These are phyloP conservation scores for Fusarium sp. DNA, from an alignment of 2,329 filamentous ascomycete genomes.

Conservation along the genomic window DNA sequence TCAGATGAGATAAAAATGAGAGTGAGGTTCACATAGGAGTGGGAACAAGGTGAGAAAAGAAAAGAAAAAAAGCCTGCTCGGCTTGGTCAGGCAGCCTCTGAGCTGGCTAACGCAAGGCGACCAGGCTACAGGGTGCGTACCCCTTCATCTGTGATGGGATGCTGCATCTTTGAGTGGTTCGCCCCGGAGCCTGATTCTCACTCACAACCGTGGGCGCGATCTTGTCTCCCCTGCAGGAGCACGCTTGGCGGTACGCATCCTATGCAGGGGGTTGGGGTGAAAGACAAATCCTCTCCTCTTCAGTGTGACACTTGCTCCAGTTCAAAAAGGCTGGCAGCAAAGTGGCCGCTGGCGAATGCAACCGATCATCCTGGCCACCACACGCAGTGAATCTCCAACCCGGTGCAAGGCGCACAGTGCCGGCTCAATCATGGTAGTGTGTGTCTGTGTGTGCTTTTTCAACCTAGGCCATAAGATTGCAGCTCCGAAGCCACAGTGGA, in stretches of 20 bases:
- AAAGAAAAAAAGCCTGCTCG: background rate
- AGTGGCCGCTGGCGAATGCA: background rate
- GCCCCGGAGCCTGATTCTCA: background rate
- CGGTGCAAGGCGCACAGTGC: background rate
- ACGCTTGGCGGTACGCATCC: background rate
- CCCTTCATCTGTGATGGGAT: background rate
- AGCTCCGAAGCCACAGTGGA: background rate
- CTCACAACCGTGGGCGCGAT: background rate
- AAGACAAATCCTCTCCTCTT: background rate
- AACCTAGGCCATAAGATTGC: background rate
- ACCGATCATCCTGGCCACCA: background rate
- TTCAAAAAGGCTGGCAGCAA: background rate
- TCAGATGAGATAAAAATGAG: background rate
- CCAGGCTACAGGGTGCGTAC: background rate
- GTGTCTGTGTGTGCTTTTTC: background rate
- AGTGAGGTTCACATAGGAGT: background rate
- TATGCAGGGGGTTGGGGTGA: background rate
- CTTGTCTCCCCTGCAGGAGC: background rate
- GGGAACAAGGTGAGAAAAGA: background rate
- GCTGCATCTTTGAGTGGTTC: background rate
- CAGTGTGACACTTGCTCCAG: background rate
- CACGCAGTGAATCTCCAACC: background rate
- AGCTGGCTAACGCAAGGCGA: slow-evolving; percentile 16
- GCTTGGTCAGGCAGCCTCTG: background rate
- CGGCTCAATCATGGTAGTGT: background rate